These are phyloP conservation scores for Aquilaria malaccensis DNA, from an alignment of 345 rosid genomes.

Conservation along the genomic window DNA sequence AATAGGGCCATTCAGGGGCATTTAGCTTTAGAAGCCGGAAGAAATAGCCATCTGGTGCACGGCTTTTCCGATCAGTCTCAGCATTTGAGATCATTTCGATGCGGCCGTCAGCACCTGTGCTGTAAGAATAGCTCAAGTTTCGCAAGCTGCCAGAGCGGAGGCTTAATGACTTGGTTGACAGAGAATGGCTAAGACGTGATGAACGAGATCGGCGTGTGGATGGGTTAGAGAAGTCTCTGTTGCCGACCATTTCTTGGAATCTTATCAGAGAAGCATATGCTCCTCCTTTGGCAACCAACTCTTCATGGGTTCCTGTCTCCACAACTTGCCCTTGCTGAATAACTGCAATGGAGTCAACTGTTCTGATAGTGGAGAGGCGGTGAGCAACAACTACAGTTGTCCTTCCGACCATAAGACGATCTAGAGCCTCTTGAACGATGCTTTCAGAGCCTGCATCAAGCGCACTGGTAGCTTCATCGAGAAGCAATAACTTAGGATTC, in stretches of 20 bases:
- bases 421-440: slow-evolving; percentile 98
- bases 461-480: slow-evolving; percentile 99
- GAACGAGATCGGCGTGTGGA: slow-evolving; percentile 85
- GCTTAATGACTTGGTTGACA: slow-evolving; percentile 90
- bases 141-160: slow-evolving; percentile 95
- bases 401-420: slow-evolving; percentile 96
- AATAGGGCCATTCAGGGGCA: slow-evolving; percentile 99
- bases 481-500: slow-evolving; percentile 88
- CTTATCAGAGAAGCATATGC: slow-evolving; percentile 87
- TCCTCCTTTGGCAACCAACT: slow-evolving; percentile 70
- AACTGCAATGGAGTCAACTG: slow-evolving; percentile 89
- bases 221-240: slow-evolving; percentile 80
- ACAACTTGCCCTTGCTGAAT: slow-evolving; percentile 96
- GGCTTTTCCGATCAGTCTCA: slow-evolving; percentile 79
- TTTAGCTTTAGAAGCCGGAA: slow-evolving; percentile 84
- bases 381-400: slow-evolving; percentile 97
- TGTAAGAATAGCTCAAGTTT: slow-evolving; percentile 93
- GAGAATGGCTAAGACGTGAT: slow-evolving; percentile 77
- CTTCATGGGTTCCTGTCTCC: slow-evolving; percentile 96
- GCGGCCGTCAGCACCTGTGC: slow-evolving; percentile 96
- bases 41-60: slow-evolving; percentile 91
- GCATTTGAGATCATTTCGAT: slow-evolving; percentile 98
- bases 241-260: slow-evolving; percentile 94
- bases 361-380: slow-evolving; percentile 92
- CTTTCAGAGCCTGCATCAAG: slow-evolving; percentile 98